Percentiles rank a stretch among this genome's conserved stretches.
phyloP scores from a whole-genome alignment of 1,139 yeast species.

The Suhomyces ambrosiae region DNA sequence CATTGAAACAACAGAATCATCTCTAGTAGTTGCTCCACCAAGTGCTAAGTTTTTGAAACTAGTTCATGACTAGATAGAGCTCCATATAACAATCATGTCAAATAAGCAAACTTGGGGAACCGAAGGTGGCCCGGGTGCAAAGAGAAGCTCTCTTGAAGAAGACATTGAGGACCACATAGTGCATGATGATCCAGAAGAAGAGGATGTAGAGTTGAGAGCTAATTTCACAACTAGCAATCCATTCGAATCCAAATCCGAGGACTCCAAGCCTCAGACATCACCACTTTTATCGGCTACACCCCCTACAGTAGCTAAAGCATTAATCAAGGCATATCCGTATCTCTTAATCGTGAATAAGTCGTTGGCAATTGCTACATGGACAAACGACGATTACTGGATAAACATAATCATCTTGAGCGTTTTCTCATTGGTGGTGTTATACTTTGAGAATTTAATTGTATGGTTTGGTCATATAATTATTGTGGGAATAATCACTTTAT shows the following conservation, averaged over 20 bases:
- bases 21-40: no score
- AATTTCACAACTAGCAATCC: slow-evolving; percentile 15
- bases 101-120: slow-evolving; percentile 10
- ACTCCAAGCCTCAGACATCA: slow-evolving; percentile 50
- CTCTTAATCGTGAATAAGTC: slow-evolving; percentile 68
- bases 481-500: slow-evolving; percentile 66
- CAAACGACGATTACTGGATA: slow-evolving; percentile 81
- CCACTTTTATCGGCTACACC: slow-evolving; percentile 83
- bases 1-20: not conserved
- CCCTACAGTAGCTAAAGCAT: slow-evolving; percentile 82
- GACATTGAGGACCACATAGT: slow-evolving; percentile 10
- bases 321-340: slow-evolving; percentile 82
- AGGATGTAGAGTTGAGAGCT: slow-evolving; percentile 18
- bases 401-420: slow-evolving; percentile 63
- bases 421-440: slow-evolving; percentile 63
- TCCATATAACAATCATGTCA: slow-evolving; percentile 1
- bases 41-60: not conserved
- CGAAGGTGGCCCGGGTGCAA: slow-evolving; percentile 6
- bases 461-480: slow-evolving; percentile 81
- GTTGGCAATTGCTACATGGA: slow-evolving; percentile 84
- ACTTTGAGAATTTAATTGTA: slow-evolving; percentile 70
- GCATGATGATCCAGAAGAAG: slow-evolving; percentile 16
- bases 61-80: not conserved
- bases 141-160: slow-evolving; percentile 9
- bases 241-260: slow-evolving; percentile 3